Base-by-base conservation (phyloP, 768 basidiomycete species). In the Crucibulum laeve region DNA sequence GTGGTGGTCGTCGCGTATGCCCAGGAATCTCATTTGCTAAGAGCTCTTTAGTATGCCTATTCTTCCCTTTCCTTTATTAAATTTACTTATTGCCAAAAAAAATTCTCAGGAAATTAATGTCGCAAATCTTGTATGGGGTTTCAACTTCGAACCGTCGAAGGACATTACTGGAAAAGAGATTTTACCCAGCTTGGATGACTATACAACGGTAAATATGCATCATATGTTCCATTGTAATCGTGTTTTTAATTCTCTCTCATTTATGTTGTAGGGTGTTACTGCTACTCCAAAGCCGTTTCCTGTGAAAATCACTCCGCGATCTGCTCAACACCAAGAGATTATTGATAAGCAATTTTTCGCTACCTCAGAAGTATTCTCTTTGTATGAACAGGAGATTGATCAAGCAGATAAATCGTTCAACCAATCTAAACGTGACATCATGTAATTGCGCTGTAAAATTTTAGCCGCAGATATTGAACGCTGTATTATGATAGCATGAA, bases 81-180 rank as follows among this genome's bases (percentile, higher is more conserved):
- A 18, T 17, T 10, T 13, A 8, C 18, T 22, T 26, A 25, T 21
- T 23, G 21, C 15, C 18, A 22, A 8, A 7, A 14, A 24, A 34
- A 33, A 24, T 26, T 33, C 7, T 33, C 49, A 30, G 23, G 44
- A 41, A 22, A 19, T 47, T 8, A 53, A 51, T 37, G 38, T 45
- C 18, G 50, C 50, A 25, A 55, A 52, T 38, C 45, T 57, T 13
- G 43, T 59, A 18, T 57, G 57, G 56, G 56, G 36, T 6, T 59
- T 59, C 42, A 49, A 55, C 38, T 55, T 57, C 47, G 28, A 34
- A 8, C 49, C 49, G 39, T 41, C 46, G 34, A 34, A 49, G 21
- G 49, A 45, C 22, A 36, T 24, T 5, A 47, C 52, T 34, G 45
- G 55, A 10, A 45, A 42, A 19, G 37, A 46, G 23, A 36, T 50